A percentile compares a stretch with the other conserved stretches of the same genome.
These are phyloP conservation scores for Pseudoscleropodium purum DNA, from an alignment of 225 moss, liverwort and hornwort genomes.

Conservation along the genomic window DNA sequence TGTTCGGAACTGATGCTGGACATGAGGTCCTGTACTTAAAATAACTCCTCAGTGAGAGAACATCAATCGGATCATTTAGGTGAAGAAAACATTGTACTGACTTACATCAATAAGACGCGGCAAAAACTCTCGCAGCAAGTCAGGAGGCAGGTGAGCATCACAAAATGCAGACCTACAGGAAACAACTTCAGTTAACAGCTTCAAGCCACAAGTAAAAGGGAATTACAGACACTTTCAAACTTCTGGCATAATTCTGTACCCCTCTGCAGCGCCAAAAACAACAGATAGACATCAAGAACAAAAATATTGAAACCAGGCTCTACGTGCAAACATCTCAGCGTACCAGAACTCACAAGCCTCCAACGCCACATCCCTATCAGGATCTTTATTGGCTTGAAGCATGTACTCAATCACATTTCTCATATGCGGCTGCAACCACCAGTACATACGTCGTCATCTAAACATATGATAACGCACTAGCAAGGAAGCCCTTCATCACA, in stretches of 20 bases:
- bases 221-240: neutral
- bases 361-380: conserved; percentile 91
- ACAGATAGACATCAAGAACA: neutral
- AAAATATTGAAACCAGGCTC: neutral
- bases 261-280: neutral
- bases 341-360: conserved; percentile 99
- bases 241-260: neutral
- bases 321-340: conserved; percentile 3
- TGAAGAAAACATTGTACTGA: conserved; percentile 5
- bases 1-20: neutral
- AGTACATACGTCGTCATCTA: conserved; percentile 1
- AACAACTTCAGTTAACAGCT: conserved; percentile 6
- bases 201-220: neutral
- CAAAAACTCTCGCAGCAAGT: conserved; percentile 76
- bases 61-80: neutral
- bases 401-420: conserved; percentile 97
- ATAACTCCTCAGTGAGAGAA: neutral
- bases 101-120: conserved; percentile 89
- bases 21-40: neutral
- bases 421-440: conserved; percentile 79
- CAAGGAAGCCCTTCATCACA: neutral
- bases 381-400: conserved; percentile 96
- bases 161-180: conserved; percentile 87
- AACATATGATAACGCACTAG: neutral
- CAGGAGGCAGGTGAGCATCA: conserved; percentile 80